Evolutionary conservation across 2,329 filamentous ascomycete genomes (phyloP), one percentile per base, ranked within the genome.

Genomic region (Gnomoniopsis sp.): DNA sequence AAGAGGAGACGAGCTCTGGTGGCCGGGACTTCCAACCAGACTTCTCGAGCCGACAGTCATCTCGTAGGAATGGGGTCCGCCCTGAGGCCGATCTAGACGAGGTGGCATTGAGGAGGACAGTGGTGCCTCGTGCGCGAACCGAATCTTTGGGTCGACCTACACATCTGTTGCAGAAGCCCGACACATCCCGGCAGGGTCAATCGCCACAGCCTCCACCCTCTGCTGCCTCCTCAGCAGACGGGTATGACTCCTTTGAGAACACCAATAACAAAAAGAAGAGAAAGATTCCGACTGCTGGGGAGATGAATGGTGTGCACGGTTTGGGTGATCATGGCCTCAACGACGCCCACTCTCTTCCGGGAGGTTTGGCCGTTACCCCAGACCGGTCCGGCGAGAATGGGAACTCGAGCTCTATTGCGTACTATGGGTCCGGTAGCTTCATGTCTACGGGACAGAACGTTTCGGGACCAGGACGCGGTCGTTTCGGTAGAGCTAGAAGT

Each of bases 261-360:
- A 96, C 91, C 38, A 98, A 96, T 73, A 99, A 99, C 72, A 99
- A 99, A 76, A 99, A 98, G 79, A 98, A 99, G 75, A 85, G 95
- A 65, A 99, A 99, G 76, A 98, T 99, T 41, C 95, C 95, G 0
- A 92, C 92, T 0, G 91, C 91, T 11, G 89, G 90, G 19, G 89
- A 90, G 67, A 79, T 80, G 21, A 77, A 75, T 53, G 73, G 74
- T 2, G 68, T 71, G 7, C 79, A 82, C 60, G 68, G 69, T 3
- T 33, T 59, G 2, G 52, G 57, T 22, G 60, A 62, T 30, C 60
- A 62, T 36, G 60, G 60, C 1, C 64, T 74, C 19, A 71, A 67
- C 46, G 75, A 78, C 33, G 55, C 68, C 33, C 62, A 58, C 17
- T 57, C 60, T 33, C 64, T 71, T 11, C 65, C 68, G 15, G 63